A percentile compares a stretch with the other conserved stretches of the same genome.
Evolutionary conservation across 2,329 filamentous ascomycete genomes (phyloP).

Genomic region (Ambrosiella xylebori): DNA sequence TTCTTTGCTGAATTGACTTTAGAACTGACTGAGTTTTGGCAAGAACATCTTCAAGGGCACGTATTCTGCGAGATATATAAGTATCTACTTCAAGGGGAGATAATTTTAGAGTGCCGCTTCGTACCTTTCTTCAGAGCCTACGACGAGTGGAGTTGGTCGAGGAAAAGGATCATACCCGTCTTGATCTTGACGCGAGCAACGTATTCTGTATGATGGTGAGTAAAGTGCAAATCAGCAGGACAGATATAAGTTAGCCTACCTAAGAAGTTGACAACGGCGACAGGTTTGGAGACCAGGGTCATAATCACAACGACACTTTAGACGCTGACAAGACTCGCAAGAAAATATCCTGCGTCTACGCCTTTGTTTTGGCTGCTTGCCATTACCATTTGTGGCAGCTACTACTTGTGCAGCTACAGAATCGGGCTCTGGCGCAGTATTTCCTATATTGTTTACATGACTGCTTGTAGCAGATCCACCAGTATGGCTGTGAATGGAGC

Average conservation of each 20-base stretch:
- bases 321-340: slow-evolving; percentile 11
- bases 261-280: slow-evolving; percentile 10
- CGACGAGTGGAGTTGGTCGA: not conserved
- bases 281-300: slow-evolving; percentile 10
- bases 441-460: not conserved
- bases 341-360: slow-evolving; percentile 9
- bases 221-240: not conserved
- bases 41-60: slow-evolving; percentile 8
- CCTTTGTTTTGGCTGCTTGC: slow-evolving; percentile 9
- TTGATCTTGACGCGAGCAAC: slow-evolving; percentile 12
- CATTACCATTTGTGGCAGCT: slow-evolving; percentile 1
- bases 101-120: not conserved
- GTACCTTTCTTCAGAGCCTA: slow-evolving; percentile 9
- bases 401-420: slow-evolving; percentile 9
- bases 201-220: slow-evolving; percentile 6
- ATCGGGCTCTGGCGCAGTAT: not conserved
- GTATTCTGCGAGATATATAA: slow-evolving; percentile 2
- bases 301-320: slow-evolving; percentile 12
- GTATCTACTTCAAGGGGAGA: not conserved
- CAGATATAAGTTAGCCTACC: slow-evolving; percentile 1
- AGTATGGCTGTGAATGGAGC: not conserved
- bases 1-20: slow-evolving; percentile 3
- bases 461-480: not conserved
- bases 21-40: slow-evolving; percentile 7
- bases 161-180: slow-evolving; percentile 10